These are phyloP conservation scores for Glonium stellatum DNA, from an alignment of 495 filamentous ascomycete species.

Conservation along the genomic window DNA sequence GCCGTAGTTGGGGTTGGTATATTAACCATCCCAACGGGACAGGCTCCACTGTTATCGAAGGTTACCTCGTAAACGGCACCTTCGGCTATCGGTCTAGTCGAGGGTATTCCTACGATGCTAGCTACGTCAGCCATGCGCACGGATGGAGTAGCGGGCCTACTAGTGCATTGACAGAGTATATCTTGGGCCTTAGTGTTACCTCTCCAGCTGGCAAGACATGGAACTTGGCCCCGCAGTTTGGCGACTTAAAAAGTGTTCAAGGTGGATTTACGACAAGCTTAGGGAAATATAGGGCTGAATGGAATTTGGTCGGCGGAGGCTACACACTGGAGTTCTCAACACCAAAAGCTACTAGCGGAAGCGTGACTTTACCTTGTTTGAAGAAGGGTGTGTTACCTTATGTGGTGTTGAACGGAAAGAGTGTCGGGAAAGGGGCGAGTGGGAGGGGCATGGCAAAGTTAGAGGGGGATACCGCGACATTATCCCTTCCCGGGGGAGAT, in stretches of 20 bases:
- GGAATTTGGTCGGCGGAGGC: slow-evolving; percentile 16
- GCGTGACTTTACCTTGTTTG: slow-evolving; percentile 23
- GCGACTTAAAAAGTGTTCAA: slow-evolving; percentile 27
- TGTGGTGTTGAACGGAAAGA: slow-evolving; percentile 27
- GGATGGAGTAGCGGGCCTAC: slow-evolving; percentile 34
- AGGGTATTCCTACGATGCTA: slow-evolving; percentile 36
- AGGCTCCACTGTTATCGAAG: slow-evolving; percentile 33
- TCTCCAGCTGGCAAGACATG: slow-evolving; percentile 21
- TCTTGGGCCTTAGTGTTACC: slow-evolving; percentile 27
- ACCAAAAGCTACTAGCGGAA: slow-evolving; percentile 32
- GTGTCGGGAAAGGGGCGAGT: not conserved
- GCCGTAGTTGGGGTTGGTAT: slow-evolving; percentile 38
- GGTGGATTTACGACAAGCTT: slow-evolving; percentile 32
- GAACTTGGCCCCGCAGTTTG: slow-evolving; percentile 32
- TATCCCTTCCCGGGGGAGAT: not conserved
- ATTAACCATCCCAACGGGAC: slow-evolving; percentile 33
- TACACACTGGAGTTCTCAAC: slow-evolving; percentile 27
- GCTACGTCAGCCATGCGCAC: slow-evolving; percentile 35
- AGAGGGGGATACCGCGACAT: not conserved
- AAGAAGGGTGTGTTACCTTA: slow-evolving; percentile 21
- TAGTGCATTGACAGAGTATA: slow-evolving; percentile 29
- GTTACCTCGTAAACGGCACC: slow-evolving; percentile 31
- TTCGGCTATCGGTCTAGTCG: slow-evolving; percentile 30
- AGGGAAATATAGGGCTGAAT: slow-evolving; percentile 26
- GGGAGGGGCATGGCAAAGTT: not conserved